Evolutionary conservation across 2,329 filamentous ascomycete species (phyloP), one percentile per base, ranked within the genome.

Genomic region (Colletotrichum magnum): DNA sequence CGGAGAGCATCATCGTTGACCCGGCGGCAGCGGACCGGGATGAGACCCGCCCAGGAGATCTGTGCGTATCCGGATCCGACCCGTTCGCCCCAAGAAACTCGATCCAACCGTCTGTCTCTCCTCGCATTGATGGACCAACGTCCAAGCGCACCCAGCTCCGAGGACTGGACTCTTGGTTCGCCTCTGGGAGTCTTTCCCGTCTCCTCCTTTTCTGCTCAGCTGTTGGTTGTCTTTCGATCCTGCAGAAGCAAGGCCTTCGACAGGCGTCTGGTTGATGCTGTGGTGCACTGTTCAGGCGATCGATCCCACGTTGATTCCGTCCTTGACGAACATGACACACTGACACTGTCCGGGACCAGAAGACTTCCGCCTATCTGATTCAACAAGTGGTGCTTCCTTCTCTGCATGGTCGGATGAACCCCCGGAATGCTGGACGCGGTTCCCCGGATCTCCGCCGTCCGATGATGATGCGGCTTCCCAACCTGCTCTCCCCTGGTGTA

Each of bases 81-180:
- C 28, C 28, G 26, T 52, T 51, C 47, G n/a, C 9, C 9, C n/a
- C n/a, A 15, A 48, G 16, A n/a, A n/a, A 2, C 54, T 39, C 47
- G 21, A 16, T 50, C 43, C 43, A 41, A 47, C 12, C 57, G 60
- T 63, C 51, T 63, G 60, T 63, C 51, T 54, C 24, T 63, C 18
- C 6, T 62, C 32, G 51, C 58, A 57, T 56, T n/a, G 41, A 51
- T 43, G 13, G 28, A 9, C 28, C 6, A 47, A 51, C 21, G 32
- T 28, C 28, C 39, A 28, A 56, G 57, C 50, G 57, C 16, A 32
- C n/a, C 16, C 50, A 18, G 32, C 26, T 32, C 53, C 36, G 16
- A 7, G 48, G 5, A 9, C n/a, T 43, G 6, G 47, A 24, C 21
- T 24, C 21, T 24, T 24, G 21, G 21, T 24, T 4, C 21, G 21